phyloP scores from a whole-genome alignment of 176 grass and related monocot species.

The Lolium rigidum region DNA sequence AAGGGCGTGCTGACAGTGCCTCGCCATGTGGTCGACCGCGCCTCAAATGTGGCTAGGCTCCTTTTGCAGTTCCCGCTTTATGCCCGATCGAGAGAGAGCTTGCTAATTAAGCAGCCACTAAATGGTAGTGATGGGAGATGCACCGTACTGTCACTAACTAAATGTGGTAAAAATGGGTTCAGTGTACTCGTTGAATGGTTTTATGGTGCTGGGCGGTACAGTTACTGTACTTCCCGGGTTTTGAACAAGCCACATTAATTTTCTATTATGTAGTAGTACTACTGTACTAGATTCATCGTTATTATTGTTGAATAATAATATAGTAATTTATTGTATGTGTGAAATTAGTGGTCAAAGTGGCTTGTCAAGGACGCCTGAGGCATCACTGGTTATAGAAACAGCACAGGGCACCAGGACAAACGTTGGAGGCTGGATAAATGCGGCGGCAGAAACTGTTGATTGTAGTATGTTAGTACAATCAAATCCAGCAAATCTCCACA shows the following conservation, averaged over 20 bases:
- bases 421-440: constrained; percentile 3
- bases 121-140: neutral
- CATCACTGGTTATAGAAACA: neutral
- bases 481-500: neutral
- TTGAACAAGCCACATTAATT: too few species aligned
- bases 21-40: constrained; percentile 31
- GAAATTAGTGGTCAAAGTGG: neutral
- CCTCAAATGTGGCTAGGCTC: neutral
- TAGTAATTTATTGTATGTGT: too few species aligned
- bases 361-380: neutral
- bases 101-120: neutral
- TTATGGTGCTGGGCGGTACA: neutral
- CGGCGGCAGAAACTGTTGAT: neutral
- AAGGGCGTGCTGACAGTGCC: constrained; percentile 33
- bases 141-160: neutral
- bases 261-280: too few species aligned
- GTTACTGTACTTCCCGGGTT: neutral
- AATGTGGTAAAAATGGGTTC: neutral
- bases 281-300: too few species aligned
- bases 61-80: neutral
- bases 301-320: too few species aligned
- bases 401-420: neutral
- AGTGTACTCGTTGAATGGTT: neutral
- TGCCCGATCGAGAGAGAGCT: neutral
- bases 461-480: neutral